phyloP scores from a whole-genome alignment of 2,329 filamentous ascomycete species.

The Diatrype stigma region DNA sequence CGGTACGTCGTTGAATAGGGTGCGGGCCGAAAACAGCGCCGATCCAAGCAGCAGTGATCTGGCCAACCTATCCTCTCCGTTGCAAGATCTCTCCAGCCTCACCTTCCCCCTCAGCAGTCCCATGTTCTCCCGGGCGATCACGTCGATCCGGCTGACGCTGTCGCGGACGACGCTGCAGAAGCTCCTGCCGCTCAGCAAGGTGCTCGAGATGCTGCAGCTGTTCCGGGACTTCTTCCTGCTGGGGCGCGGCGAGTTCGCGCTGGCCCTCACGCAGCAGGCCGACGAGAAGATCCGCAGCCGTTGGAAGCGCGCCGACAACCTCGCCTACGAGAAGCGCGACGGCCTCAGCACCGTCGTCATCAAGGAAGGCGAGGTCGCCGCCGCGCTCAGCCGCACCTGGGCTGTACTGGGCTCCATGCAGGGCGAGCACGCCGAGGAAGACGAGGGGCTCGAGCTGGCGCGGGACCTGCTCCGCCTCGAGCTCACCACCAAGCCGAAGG shows the following conservation, averaged over 20 bases:
- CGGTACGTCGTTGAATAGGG: slow-evolving; percentile 82
- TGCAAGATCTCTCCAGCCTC: slow-evolving; percentile 64
- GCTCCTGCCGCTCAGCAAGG: slow-evolving; percentile 71
- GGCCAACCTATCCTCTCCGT: slow-evolving; percentile 62
- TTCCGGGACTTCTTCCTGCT: slow-evolving; percentile 85
- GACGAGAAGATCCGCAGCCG: slow-evolving; percentile 74
- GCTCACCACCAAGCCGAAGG: slow-evolving; percentile 50
- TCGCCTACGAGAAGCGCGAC: slow-evolving; percentile 54
- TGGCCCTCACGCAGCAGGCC: slow-evolving; percentile 79
- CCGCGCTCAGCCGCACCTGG: slow-evolving; percentile 75
- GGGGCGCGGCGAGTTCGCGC: slow-evolving; percentile 84
- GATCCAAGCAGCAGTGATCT: slow-evolving; percentile 46
- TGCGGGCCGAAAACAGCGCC: slow-evolving; percentile 53
- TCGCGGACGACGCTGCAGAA: slow-evolving; percentile 81
- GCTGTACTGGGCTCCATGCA: slow-evolving; percentile 72
- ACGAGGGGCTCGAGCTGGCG: slow-evolving; percentile 80
- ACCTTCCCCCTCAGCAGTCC: slow-evolving; percentile 69
- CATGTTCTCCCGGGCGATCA: slow-evolving; percentile 67
- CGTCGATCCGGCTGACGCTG: slow-evolving; percentile 72
- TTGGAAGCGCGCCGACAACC: slow-evolving; percentile 60
- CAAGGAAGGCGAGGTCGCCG: slow-evolving; percentile 82
- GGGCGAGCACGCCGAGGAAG: slow-evolving; percentile 66
- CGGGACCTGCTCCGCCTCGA: slow-evolving; percentile 69
- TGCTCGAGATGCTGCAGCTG: slow-evolving; percentile 71
- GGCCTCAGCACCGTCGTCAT: slow-evolving; percentile 61